These are phyloP conservation scores for Phytophthora rubi DNA, from an alignment of 352 stramenopile genomes.

Conservation along the genomic window DNA sequence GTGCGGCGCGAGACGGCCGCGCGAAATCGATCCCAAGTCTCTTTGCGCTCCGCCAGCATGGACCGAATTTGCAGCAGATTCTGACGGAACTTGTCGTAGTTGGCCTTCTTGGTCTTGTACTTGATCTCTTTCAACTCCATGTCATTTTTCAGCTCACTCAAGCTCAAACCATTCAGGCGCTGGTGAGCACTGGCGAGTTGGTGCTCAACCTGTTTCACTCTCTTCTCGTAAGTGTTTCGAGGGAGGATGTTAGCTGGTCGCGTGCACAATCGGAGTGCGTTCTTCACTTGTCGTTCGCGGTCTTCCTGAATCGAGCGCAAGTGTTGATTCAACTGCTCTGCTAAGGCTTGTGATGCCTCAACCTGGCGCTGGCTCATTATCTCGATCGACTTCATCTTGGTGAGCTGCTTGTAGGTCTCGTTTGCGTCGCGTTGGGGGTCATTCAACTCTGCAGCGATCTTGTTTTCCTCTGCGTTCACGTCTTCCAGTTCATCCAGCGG, in stretches of 20 bases:
- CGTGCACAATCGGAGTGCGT: not conserved
- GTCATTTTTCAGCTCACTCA: not conserved
- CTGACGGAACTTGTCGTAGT: not conserved
- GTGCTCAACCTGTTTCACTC: not conserved
- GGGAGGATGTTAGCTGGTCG: not conserved
- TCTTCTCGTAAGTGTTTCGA: not conserved
- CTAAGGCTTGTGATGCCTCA: not conserved
- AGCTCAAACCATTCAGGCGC: not conserved
- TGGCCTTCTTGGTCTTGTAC: conserved; percentile 1
- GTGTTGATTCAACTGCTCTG: not conserved
- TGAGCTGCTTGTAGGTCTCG: not conserved
- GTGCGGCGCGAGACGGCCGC: not conserved
- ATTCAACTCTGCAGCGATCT: not conserved
- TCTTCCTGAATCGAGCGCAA: not conserved
- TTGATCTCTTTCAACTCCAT: not conserved
- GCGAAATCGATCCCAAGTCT: not conserved
- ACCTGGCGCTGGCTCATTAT: not conserved
- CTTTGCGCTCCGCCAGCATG: not conserved
- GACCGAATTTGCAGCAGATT: not conserved
- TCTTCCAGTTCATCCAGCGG: conserved; percentile 55
- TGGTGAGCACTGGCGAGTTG: not conserved
- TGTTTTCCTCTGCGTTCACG: conserved; percentile 30
- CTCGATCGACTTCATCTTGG: not conserved
- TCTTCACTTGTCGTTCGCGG: not conserved
- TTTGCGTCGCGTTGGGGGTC: not conserved